Evolutionary conservation across 208 protist genomes (phyloP).

Genomic region (Angomonas ambiguus): DNA sequence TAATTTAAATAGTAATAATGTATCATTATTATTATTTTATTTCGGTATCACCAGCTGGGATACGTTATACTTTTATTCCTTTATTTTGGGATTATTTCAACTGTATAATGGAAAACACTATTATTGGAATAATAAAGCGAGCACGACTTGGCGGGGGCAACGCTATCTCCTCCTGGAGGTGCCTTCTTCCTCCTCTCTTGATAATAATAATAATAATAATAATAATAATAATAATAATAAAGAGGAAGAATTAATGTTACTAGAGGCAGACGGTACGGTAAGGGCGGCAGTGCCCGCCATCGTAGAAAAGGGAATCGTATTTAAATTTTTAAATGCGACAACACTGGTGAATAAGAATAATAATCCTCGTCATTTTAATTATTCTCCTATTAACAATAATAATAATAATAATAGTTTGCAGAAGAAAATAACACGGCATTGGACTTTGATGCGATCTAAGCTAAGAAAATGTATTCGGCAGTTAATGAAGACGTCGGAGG

Average conservation of each 20-base stretch:
- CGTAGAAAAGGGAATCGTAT: neutral
- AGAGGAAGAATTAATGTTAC: no score
- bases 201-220: neutral
- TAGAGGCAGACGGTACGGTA: neutral
- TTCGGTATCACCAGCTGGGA: no score
- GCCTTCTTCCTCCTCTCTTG: neutral
- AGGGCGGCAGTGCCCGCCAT: neutral
- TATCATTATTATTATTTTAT: no score
- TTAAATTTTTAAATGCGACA: neutral
- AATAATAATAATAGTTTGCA: slow-evolving; percentile 7
- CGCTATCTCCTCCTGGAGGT: neutral
- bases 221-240: no score
- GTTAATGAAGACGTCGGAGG: no score
- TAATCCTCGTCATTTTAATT: neutral
- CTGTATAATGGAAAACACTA: no score
- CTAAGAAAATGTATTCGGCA: no score
- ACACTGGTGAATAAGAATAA: neutral
- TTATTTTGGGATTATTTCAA: neutral
- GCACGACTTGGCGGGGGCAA: no score
- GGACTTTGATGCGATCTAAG: no score
- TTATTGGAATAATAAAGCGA: no score
- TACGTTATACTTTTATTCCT: no score
- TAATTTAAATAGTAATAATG: slow-evolving; percentile 5
- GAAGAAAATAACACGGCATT: neutral
- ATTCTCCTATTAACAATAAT: slow-evolving; percentile 3